These are phyloP conservation scores for Lentinus tigrinus DNA, from an alignment of 768 basidiomycete species.

Conservation along the genomic window DNA sequence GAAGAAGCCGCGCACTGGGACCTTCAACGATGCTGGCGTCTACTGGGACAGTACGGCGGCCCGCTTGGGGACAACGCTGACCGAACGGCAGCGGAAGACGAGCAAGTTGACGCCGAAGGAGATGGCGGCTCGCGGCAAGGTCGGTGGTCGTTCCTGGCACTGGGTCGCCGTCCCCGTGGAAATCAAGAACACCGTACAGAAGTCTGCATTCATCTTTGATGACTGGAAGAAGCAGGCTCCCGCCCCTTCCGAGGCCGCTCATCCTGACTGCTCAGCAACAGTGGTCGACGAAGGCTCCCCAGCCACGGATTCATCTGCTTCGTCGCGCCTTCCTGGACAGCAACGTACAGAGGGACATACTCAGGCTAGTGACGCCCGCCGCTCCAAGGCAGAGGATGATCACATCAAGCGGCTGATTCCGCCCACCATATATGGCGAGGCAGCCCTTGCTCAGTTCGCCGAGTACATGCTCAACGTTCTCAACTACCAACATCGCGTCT, in stretches of 20 bases:
- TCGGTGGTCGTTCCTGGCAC: neutral
- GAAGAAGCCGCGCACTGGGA: too few relatives aligned
- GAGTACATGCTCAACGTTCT: conserved; percentile 8
- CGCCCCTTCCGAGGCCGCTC: neutral
- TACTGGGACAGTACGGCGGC: too few relatives aligned
- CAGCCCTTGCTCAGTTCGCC: neutral
- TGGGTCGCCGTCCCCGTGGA: neutral
- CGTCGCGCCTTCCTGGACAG: too few relatives aligned
- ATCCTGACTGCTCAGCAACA: neutral
- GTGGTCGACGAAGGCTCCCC: neutral
- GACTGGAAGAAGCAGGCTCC: neutral
- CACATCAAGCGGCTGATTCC: neutral
- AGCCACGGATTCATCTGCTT: too few relatives aligned
- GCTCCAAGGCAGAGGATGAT: neutral
- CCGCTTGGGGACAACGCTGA: neutral
- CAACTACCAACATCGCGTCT: conserved; percentile 1
- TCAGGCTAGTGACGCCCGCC: neutral
- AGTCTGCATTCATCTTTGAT: neutral
- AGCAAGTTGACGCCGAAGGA: neutral
- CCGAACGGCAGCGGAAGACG: too few relatives aligned
- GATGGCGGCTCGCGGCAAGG: neutral
- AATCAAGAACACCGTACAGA: neutral
- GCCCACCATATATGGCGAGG: neutral
- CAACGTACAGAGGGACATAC: too few relatives aligned
- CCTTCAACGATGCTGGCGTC: too few relatives aligned